These are phyloP conservation scores for Pseudocercospora crystallina DNA, from an alignment of 2,329 filamentous ascomycete genomes.

Conservation along the genomic window DNA sequence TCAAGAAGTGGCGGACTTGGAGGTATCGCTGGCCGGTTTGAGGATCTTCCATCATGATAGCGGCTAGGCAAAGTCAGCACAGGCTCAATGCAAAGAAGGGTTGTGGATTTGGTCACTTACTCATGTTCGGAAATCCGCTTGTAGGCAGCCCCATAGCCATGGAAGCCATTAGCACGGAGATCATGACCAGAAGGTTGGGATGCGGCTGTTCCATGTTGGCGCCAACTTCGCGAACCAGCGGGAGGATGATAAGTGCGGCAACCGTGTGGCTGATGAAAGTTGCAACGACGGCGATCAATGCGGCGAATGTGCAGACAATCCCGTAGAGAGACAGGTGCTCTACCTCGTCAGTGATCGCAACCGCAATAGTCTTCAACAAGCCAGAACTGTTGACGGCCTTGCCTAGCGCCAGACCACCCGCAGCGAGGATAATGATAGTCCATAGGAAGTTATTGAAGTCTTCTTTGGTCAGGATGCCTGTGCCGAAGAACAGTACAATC, in stretches of 20 bases:
- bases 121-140: slow-evolving; percentile 98
- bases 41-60: slow-evolving; percentile 98
- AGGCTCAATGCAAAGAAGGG: too few relatives aligned
- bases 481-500: slow-evolving; percentile 93
- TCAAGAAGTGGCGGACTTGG: slow-evolving; percentile 90
- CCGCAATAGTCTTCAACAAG: slow-evolving; percentile 82
- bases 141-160: slow-evolving; percentile 97
- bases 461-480: slow-evolving; percentile 93
- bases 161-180: slow-evolving; percentile 89
- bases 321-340: slow-evolving; percentile 79
- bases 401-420: slow-evolving; percentile 86
- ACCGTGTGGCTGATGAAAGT: slow-evolving; percentile 99
- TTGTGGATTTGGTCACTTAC: slow-evolving; percentile 59
- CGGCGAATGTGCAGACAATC: slow-evolving; percentile 80
- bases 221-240: slow-evolving; percentile 84
- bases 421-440: slow-evolving; percentile 98
- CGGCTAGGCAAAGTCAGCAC: slow-evolving; percentile 57
- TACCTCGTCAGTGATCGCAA: slow-evolving; percentile 70
- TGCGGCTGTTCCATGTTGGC: slow-evolving; percentile 82
- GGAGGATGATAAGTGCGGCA: slow-evolving; percentile 89
- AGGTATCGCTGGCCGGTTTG: slow-evolving; percentile 88
- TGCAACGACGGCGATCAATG: slow-evolving; percentile 83
- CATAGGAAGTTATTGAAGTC: slow-evolving; percentile 99
- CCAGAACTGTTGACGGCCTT: slow-evolving; percentile 94
- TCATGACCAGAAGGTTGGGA: slow-evolving; percentile 94